Evolutionary conservation across 352 stramenopile species (phyloP).

Genomic region (Phytophthora gonapodyides): DNA sequence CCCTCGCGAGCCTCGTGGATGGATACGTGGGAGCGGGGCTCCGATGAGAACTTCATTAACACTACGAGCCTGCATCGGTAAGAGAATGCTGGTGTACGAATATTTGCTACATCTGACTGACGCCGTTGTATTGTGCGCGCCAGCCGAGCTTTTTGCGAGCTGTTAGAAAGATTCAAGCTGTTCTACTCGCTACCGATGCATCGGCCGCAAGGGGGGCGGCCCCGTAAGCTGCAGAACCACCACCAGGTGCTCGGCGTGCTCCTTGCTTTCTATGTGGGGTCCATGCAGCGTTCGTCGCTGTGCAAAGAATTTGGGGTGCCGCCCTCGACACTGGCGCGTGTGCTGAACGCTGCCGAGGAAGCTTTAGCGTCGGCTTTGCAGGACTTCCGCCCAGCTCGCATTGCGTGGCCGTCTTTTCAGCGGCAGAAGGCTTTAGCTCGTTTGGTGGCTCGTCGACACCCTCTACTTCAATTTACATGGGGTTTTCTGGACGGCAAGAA

Average conservation of each 20-base stretch:
- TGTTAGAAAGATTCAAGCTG: no score
- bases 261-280: not conserved
- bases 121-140: not conserved
- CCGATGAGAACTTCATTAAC: not conserved
- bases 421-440: not conserved
- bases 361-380: not conserved
- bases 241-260: not conserved
- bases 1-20: not conserved
- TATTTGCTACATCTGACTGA: not conserved
- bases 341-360: no score
- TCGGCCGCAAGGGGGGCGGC: not conserved
- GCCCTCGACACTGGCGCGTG: no score
- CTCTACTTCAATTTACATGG: conserved; percentile 1
- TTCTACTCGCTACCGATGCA: not conserved
- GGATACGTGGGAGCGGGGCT: not conserved
- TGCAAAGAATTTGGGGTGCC: not conserved
- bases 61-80: not conserved
- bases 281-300: not conserved
- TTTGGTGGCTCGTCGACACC: not conserved
- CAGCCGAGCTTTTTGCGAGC: not conserved
- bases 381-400: not conserved
- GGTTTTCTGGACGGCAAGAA: conserved; percentile 3
- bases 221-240: not conserved
- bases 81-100: not conserved
- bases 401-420: conserved; percentile 1